Conservation (phyloP, 2,329 filamentous ascomycete genomes). For the Fusarium chuoi region DNA sequence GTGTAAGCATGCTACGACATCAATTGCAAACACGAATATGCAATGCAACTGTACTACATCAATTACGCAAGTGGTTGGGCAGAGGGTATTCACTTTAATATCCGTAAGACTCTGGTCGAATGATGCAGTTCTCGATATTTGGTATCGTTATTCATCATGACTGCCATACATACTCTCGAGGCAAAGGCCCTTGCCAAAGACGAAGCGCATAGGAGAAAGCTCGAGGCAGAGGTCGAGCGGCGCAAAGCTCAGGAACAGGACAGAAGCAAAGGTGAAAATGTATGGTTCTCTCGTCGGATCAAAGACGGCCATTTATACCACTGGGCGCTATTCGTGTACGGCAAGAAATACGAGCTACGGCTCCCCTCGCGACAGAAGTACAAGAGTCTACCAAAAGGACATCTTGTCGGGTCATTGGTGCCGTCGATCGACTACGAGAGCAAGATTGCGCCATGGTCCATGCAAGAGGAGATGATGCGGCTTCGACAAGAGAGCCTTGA, state of each 20-base stretch:
- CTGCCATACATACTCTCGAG: background rate
- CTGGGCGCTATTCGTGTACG: background rate
- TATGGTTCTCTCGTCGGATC: background rate
- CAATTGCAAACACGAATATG: background rate
- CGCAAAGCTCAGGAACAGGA: background rate
- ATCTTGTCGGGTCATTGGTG: background rate
- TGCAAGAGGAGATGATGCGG: background rate
- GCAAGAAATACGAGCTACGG: background rate
- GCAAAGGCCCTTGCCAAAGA: background rate
- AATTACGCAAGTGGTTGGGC: accelerated
- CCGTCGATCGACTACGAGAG: background rate
- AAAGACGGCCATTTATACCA: background rate
- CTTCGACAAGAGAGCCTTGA: background rate
- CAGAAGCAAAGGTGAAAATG: accelerated
- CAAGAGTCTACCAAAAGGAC: background rate
- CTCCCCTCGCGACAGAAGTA: background rate
- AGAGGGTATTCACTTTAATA: background rate
- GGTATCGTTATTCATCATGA: background rate
- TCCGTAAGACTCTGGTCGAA: accelerated
- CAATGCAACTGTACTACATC: accelerated
- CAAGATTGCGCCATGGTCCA: background rate
- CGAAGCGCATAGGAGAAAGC: accelerated
- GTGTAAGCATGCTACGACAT: background rate
- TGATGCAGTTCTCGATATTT: accelerated
- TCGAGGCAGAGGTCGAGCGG: background rate